Base-by-base conservation (phyloP, 768 basidiomycete species). In the Zangia roseola region DNA sequence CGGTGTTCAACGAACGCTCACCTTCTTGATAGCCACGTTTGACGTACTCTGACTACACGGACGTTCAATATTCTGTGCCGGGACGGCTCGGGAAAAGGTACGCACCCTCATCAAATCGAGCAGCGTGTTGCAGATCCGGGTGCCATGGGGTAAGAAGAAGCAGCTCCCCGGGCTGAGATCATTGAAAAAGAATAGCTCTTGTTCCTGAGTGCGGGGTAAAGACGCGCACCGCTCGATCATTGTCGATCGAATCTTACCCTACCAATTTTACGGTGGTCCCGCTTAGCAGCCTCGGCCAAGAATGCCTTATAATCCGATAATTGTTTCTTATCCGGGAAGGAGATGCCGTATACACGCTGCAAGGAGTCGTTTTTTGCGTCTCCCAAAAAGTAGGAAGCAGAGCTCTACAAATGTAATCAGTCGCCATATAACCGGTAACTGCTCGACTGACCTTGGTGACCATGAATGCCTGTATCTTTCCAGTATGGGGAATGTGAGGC, bases 151-250 rank as follows among this genome's bases (percentile, higher is more conserved):
- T 47, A 98, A 78, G 81, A 94, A 97, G 82, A 99, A 98, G 47
- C 86, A 86, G 63, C 86, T 90, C 52, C 97, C 97, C 2, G 97
- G 97, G 58, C 91, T 94, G 34, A 93, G 73, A 53, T 98, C 97
- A 67, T 97, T 91, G 81, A 97, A 98, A 79, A 97, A 95, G 79
- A 94, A 99, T 8, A 99, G 74, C 59, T 99, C 97, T 77, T 99
- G 97, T 58, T 97, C 94, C 81, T 83, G 58, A 20, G 47, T 44
- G 49, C 5, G 49, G 52, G 25, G 49, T 43, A 53, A 48, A 24
- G 25, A 36, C 6, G 10, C 8, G 16, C 9, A 39, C 17, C 31
- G 24, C 19, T 19, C 37, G 9, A 33, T 38, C 33, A 14, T 5
- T 31, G 31, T 34, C 20, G 17, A 40, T 49, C 43, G 20, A 43